phyloP scores from a whole-genome alignment of 208 protist genomes.

The Strigomonas culicis region DNA sequence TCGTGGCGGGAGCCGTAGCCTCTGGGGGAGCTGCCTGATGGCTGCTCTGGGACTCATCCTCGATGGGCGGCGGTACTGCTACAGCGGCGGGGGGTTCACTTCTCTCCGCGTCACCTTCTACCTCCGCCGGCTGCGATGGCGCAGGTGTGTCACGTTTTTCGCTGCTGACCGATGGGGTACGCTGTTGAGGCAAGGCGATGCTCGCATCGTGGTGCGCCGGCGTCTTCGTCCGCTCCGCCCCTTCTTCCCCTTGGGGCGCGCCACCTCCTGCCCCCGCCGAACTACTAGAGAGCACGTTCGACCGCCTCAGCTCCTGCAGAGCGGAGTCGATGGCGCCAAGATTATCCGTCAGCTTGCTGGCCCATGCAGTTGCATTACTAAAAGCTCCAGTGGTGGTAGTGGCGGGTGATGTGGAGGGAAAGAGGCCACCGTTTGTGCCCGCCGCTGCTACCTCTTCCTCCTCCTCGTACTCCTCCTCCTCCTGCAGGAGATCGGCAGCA shows the following conservation, averaged over 20 bases:
- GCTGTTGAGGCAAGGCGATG: too few relatives aligned
- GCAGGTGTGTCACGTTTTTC: too few relatives aligned
- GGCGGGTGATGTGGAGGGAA: too few relatives aligned
- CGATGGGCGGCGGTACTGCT: not conserved
- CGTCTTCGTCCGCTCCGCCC: not conserved
- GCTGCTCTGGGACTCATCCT: not conserved
- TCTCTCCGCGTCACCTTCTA: not conserved
- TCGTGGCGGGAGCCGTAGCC: not conserved
- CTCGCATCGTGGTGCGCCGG: too few relatives aligned
- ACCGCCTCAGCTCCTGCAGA: not conserved
- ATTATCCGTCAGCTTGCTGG: too few relatives aligned
- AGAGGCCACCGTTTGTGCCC: not conserved
- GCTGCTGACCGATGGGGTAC: too few relatives aligned
- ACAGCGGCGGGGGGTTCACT: not conserved
- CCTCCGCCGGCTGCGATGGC: not conserved
- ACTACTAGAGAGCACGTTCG: not conserved
- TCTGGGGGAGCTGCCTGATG: not conserved
- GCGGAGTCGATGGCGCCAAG: too few relatives aligned
- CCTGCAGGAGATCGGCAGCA: constrained; percentile 31
- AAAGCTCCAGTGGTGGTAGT: too few relatives aligned
- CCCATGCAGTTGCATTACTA: too few relatives aligned
- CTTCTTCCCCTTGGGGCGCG: not conserved
- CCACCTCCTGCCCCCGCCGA: not conserved
- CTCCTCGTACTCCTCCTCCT: constrained; percentile 4
- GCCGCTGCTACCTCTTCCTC: not conserved